These are phyloP conservation scores for Hyphopichia wangnamkhiaoensis DNA, from an alignment of 1,139 yeast genomes.

Conservation along the genomic window DNA sequence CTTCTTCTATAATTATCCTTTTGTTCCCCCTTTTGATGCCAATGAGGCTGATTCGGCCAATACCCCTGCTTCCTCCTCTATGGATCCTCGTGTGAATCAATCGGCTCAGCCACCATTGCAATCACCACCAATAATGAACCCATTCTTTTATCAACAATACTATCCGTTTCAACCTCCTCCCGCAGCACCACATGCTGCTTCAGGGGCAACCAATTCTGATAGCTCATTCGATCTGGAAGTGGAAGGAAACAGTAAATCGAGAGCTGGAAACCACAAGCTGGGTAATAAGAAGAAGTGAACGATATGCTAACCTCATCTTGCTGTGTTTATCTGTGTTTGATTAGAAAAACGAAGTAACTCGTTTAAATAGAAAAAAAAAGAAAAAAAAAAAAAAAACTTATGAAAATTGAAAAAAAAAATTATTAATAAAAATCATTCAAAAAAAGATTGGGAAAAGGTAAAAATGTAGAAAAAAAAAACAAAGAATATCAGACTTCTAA, in stretches of 20 bases:
- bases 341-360: not conserved
- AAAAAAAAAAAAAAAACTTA: not conserved
- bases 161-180: not conserved
- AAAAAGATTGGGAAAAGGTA: too few relatives aligned
- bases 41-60: not conserved
- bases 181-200: not conserved
- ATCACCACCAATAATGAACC: not conserved
- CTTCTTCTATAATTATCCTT: not conserved
- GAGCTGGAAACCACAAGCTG: too few relatives aligned
- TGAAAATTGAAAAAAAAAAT: too few relatives aligned
- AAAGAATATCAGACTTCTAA: too few relatives aligned
- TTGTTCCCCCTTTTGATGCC: slow-evolving; percentile 1
- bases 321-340: not conserved
- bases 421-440: too few relatives aligned
- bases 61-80: not conserved
- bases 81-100: too few relatives aligned
- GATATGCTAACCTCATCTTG: too few relatives aligned
- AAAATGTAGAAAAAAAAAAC: too few relatives aligned
- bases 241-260: not conserved
- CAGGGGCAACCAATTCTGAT: not conserved
- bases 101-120: not conserved
- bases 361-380: not conserved
- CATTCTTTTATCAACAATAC: not conserved
- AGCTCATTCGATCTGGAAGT: too few relatives aligned
- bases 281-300: too few relatives aligned